phyloP scores from a whole-genome alignment of 2,329 filamentous ascomycete genomes.

The Trichoderma harzianum region DNA sequence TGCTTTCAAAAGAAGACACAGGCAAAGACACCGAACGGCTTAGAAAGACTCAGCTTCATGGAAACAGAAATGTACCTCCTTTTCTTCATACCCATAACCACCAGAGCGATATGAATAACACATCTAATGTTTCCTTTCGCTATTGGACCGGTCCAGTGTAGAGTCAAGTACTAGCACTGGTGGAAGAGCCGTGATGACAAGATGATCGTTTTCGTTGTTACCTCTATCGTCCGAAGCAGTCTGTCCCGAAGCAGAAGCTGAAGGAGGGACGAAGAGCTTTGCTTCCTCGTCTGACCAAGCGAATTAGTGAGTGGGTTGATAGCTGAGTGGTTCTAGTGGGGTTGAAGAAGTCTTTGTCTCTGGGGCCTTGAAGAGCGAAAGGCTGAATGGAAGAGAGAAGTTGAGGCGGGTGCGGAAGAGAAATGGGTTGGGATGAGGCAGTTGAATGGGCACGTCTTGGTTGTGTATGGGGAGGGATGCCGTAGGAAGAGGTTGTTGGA shows the following conservation, averaged over 20 bases:
- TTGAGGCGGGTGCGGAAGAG: slow-evolving; percentile 34
- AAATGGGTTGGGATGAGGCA: slow-evolving; percentile 31
- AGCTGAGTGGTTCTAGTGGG: slow-evolving; percentile 19
- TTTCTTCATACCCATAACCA: neutral
- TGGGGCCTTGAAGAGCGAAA: slow-evolving; percentile 22
- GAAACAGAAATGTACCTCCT: neutral
- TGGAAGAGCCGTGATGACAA: neutral
- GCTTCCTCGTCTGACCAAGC: slow-evolving; percentile 9
- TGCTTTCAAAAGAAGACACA: neutral
- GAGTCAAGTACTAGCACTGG: neutral
- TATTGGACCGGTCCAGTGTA: neutral
- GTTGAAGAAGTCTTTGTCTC: slow-evolving; percentile 20
- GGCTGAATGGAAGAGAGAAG: slow-evolving; percentile 25
- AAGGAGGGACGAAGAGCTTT: neutral
- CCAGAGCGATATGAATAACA: neutral
- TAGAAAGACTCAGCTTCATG: neutral
- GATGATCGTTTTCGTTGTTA: neutral
- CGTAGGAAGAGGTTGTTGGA: neutral
- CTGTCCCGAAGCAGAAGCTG: neutral
- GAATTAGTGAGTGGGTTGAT: neutral
- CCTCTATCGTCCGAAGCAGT: neutral
- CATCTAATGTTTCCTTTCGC: neutral
- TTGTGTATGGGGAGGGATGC: neutral
- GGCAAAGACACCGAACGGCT: neutral
- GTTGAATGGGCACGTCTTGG: slow-evolving; percentile 14